A percentile compares a stretch with the other conserved stretches of the same genome.
Evolutionary conservation across 352 stramenopile genomes (phyloP).

Genomic region (Thraustochytrium sp.): DNA sequence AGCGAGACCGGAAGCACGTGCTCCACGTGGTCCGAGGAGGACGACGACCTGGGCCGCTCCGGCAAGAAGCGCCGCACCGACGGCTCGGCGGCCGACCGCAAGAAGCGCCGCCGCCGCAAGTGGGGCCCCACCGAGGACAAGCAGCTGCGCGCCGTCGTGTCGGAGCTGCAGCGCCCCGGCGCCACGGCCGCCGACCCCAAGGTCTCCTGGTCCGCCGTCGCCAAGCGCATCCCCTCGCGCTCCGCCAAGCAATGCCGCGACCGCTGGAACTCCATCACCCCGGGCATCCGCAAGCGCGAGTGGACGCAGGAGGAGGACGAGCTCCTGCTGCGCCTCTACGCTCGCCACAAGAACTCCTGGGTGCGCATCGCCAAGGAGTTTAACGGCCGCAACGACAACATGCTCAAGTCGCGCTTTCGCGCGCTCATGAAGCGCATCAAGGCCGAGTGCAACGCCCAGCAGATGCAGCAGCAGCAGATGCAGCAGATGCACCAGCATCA

Average conservation of each 20-base stretch:
- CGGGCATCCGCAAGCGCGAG: slow-evolving; percentile 20
- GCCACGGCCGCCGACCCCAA: background rate
- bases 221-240: background rate
- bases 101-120: slow-evolving; percentile 23
- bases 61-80: background rate
- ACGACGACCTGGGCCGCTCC: background rate
- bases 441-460: background rate
- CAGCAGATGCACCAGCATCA: background rate
- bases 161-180: slow-evolving; percentile 1
- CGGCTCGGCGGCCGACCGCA: background rate
- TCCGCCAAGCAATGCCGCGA: slow-evolving; percentile 35
- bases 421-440: slow-evolving; percentile 84
- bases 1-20: slow-evolving; percentile 14
- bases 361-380: slow-evolving; percentile 33
- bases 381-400: slow-evolving; percentile 36
- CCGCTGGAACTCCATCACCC: slow-evolving; percentile 23
- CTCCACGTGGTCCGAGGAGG: background rate
- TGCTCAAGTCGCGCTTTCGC: slow-evolving; percentile 37
- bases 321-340: slow-evolving; percentile 7
- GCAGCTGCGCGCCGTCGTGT: background rate
- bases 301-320: slow-evolving; percentile 33
- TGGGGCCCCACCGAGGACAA: slow-evolving; percentile 22
- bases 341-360: background rate
- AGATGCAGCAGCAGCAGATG: background rate
- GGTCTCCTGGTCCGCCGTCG: slow-evolving; percentile 8